phyloP scores from a whole-genome alignment of 179 eudicot genomes.

The Corrigiola litoralis region DNA sequence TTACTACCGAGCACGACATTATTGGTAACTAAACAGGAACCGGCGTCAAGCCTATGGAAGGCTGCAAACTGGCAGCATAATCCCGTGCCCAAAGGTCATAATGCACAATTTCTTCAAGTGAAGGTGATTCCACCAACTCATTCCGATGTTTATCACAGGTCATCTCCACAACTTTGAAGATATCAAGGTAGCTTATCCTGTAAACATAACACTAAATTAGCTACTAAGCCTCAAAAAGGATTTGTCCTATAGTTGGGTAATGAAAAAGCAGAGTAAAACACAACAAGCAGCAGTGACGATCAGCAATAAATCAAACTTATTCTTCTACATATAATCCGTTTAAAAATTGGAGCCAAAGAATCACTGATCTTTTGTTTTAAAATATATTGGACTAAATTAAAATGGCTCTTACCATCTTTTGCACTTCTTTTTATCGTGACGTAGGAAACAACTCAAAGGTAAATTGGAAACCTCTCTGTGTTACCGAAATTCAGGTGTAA shows the following conservation, averaged over 20 bases:
- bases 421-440: too few species aligned
- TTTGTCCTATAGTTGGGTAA: not conserved
- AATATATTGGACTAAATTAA: too few species aligned
- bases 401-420: too few species aligned
- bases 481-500: too few species aligned
- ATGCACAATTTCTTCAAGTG: slow-evolving; percentile 86
- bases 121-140: slow-evolving; percentile 65
- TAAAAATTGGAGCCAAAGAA: too few species aligned
- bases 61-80: slow-evolving; percentile 63
- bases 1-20: not conserved
- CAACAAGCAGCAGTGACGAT: not conserved
- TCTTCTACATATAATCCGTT: too few species aligned
- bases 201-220: not conserved
- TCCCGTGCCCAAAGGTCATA: slow-evolving; percentile 92
- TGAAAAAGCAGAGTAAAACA: not conserved
- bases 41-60: slow-evolving; percentile 44
- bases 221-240: not conserved
- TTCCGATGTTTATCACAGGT: slow-evolving; percentile 77
- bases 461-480: too few species aligned
- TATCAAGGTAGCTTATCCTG: slow-evolving; percentile 91
- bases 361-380: too few species aligned
- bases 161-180: slow-evolving; percentile 83
- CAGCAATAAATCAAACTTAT: too few species aligned
- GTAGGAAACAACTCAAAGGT: too few species aligned
- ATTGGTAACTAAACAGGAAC: slow-evolving; percentile 41